Evolutionary conservation across 768 basidiomycete genomes (phyloP).

Genomic region (Gymnopilus junonius): DNA sequence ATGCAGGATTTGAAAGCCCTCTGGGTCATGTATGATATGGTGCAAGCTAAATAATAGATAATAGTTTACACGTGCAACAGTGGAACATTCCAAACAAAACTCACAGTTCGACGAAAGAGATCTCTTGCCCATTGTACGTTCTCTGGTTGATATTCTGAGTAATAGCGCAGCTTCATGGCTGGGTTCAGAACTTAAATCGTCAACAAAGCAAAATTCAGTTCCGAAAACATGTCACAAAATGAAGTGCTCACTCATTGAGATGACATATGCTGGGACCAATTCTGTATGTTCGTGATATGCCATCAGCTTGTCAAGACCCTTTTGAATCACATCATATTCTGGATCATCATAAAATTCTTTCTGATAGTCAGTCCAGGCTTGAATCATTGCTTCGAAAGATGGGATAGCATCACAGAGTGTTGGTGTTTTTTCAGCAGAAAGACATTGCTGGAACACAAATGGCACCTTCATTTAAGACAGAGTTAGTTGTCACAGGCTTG

Average conservation of each 20-base stretch:
- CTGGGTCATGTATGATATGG: too few species aligned
- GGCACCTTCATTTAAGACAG: constrained; percentile 29
- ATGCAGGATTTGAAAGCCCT: too few species aligned
- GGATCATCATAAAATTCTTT: background rate
- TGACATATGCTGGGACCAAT: constrained; percentile 24
- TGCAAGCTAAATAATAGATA: too few species aligned
- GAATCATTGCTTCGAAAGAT: constrained; percentile 28
- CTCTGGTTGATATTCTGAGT: background rate
- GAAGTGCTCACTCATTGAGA: constrained; percentile 29
- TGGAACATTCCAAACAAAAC: too few species aligned
- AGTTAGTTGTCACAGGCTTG: too few species aligned
- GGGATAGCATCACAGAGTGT: constrained; percentile 31
- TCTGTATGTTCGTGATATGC: constrained; percentile 24
- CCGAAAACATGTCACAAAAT: too few species aligned
- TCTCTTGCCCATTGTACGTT: too few species aligned
- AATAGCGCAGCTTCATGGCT: constrained; percentile 2
- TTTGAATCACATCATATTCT: constrained; percentile 22
- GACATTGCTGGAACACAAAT: constrained; percentile 34
- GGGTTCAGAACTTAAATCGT: constrained; percentile 10
- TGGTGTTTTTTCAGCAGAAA: constrained; percentile 34
- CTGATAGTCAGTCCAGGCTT: constrained; percentile 23
- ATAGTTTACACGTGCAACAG: too few species aligned
- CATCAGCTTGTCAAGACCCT: constrained; percentile 33
- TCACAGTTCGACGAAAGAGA: too few species aligned
- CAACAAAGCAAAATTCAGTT: too few species aligned